Evolutionary conservation across 257 asterid species (phyloP).

Genomic region (Knoxia roxburghii): DNA sequence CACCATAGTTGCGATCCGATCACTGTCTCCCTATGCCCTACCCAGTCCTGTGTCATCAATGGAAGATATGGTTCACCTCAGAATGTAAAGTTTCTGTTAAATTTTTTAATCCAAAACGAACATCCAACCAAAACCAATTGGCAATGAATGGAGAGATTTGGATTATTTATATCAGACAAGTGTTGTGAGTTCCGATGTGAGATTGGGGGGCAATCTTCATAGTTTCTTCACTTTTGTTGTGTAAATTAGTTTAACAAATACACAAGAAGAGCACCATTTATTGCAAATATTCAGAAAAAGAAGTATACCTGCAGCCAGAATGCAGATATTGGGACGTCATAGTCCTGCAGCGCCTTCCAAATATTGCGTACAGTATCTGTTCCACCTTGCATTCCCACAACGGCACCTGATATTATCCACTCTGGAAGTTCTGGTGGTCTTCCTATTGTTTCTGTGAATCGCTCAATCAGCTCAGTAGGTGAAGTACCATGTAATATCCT

Average conservation of each 20-base stretch:
- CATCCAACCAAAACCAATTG: no score
- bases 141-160: no score
- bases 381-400: conserved; percentile 98
- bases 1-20: conserved; percentile 98
- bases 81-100: background rate
- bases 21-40: conserved; percentile 86
- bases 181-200: no score
- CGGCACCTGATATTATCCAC: conserved; percentile 93
- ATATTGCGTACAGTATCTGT: conserved; percentile 45
- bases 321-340: conserved; percentile 85
- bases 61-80: background rate
- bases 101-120: no score
- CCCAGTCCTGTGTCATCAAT: conserved; percentile 68
- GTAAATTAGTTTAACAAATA: background rate
- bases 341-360: conserved; percentile 54
- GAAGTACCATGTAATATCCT: conserved; percentile 75
- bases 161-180: no score
- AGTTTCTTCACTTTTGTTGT: background rate
- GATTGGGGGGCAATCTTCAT: no score
- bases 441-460: conserved; percentile 73
- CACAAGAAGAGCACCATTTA: no score
- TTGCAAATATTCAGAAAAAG: background rate
- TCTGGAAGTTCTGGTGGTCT: conserved; percentile 87
- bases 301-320: conserved; percentile 91
- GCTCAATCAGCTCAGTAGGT: conserved; percentile 71